These are phyloP conservation scores for Tausonia pullulans DNA, from an alignment of 1,284 basidiomycete genomes.

Conservation along the genomic window DNA sequence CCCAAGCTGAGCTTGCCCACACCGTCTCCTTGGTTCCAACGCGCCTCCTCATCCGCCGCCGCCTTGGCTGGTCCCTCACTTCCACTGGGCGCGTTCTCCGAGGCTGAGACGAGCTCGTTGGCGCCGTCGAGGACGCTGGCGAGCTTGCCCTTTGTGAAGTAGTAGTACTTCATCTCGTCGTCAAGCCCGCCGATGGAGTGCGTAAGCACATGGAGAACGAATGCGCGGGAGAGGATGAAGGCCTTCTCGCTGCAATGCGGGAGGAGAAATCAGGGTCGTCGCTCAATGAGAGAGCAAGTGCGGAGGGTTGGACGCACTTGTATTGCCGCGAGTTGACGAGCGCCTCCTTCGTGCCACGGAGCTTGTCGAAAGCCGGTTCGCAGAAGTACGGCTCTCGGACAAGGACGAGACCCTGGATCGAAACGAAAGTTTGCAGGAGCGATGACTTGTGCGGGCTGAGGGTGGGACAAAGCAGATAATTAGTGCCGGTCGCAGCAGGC, in stretches of 20 bases:
- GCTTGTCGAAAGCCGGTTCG: conserved; percentile 73
- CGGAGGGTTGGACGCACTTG: conserved; percentile 39
- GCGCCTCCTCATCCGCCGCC: conserved; percentile 35
- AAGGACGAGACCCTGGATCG: conserved; percentile 83
- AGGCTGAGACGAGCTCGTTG: conserved; percentile 54
- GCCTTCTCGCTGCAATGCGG: conserved; percentile 62
- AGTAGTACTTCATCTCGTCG: conserved; percentile 62
- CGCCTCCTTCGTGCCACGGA: conserved; percentile 77
- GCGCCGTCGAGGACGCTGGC: conserved; percentile 57
- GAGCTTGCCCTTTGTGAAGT: conserved; percentile 53
- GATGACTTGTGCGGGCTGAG: conserved; percentile 56
- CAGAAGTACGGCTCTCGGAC: conserved; percentile 91
- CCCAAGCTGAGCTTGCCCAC: conserved; percentile 66
- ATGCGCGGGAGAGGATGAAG: conserved; percentile 77
- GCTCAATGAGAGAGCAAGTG: not conserved
- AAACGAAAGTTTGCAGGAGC: conserved; percentile 80
- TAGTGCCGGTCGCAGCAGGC: not conserved
- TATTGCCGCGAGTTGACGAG: conserved; percentile 49
- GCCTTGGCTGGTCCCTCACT: conserved; percentile 28
- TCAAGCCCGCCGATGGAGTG: conserved; percentile 60
- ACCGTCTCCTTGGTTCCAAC: conserved; percentile 42
- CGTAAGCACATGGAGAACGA: conserved; percentile 74
- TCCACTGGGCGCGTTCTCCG: conserved; percentile 33
- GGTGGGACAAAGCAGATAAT: conserved; percentile 20
- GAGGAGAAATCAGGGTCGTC: conserved; percentile 20